Conservation (phyloP, 768 basidiomycete genomes). For the Leccinum rimulosum region DNA sequence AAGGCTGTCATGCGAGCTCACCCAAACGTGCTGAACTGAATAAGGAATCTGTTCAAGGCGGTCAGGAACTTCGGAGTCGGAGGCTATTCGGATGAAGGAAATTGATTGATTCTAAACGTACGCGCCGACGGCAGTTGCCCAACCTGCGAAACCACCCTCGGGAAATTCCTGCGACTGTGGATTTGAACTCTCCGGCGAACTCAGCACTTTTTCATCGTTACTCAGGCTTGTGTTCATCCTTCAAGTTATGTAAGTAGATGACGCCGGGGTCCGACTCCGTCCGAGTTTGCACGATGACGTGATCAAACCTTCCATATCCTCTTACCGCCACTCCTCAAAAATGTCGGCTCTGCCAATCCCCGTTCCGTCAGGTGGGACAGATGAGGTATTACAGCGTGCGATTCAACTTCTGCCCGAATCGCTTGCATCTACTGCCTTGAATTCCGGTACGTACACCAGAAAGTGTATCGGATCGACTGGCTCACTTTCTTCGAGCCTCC, state of each 20-base stretch:
- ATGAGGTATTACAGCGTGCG: neutral
- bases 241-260: no score
- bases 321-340: no score
- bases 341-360: no score
- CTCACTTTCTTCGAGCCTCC: neutral
- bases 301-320: no score
- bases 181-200: neutral
- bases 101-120: conserved; percentile 9
- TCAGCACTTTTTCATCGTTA: neutral
- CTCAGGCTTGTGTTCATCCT: neutral
- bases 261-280: no score
- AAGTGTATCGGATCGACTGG: neutral
- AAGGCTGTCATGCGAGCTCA: conserved; percentile 10
- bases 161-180: conserved; percentile 13
- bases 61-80: neutral
- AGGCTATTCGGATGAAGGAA: neutral
- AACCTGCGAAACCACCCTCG: conserved; percentile 30
- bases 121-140: conserved; percentile 33
- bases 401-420: neutral
- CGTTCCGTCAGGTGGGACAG: no score
- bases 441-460: neutral
- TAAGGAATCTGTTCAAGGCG: conserved; percentile 30
- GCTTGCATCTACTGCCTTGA: neutral
- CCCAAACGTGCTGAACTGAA: conserved; percentile 40
- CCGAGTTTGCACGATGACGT: no score